Evolutionary conservation across 2,329 filamentous ascomycete genomes (phyloP).

Genomic region (Dissoconium aciculare): DNA sequence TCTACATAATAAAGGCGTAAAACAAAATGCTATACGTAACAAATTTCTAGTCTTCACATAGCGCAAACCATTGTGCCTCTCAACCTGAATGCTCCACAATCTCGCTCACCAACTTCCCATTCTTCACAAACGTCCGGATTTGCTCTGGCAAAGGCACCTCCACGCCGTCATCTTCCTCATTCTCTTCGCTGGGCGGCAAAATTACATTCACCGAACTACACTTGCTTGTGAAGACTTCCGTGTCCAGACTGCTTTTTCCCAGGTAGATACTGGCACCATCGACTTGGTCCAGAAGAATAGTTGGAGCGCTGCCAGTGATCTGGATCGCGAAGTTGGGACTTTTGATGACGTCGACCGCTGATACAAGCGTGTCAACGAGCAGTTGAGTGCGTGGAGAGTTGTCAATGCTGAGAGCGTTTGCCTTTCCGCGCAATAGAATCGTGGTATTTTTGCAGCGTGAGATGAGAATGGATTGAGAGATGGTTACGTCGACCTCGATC

Average conservation of each 20-base stretch:
- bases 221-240: constrained; percentile 83
- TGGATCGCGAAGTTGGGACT: constrained; percentile 77
- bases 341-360: constrained; percentile 88
- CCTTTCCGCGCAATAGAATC: constrained; percentile 79
- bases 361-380: constrained; percentile 77
- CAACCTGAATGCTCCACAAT: constrained; percentile 92
- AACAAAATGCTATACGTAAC: too few relatives aligned
- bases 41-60: too few relatives aligned
- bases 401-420: constrained; percentile 91
- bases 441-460: constrained; percentile 83
- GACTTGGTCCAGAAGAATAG: constrained; percentile 81
- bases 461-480: constrained; percentile 82
- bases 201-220: constrained; percentile 77
- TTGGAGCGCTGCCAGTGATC: constrained; percentile 71
- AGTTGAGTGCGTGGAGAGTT: constrained; percentile 75
- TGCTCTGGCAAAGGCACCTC: constrained; percentile 83
- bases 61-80: too few relatives aligned
- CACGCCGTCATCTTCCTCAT: constrained; percentile 60
- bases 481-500: constrained; percentile 65
- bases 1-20: too few relatives aligned
- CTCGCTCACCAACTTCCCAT: constrained; percentile 71
- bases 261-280: constrained; percentile 83
- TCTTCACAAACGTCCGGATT: constrained; percentile 64
- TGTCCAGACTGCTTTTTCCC: constrained; percentile 58
- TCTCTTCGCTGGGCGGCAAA: constrained; percentile 50